phyloP scores from a whole-genome alignment of 2,329 filamentous ascomycete genomes.

The Exophiala sp. region DNA sequence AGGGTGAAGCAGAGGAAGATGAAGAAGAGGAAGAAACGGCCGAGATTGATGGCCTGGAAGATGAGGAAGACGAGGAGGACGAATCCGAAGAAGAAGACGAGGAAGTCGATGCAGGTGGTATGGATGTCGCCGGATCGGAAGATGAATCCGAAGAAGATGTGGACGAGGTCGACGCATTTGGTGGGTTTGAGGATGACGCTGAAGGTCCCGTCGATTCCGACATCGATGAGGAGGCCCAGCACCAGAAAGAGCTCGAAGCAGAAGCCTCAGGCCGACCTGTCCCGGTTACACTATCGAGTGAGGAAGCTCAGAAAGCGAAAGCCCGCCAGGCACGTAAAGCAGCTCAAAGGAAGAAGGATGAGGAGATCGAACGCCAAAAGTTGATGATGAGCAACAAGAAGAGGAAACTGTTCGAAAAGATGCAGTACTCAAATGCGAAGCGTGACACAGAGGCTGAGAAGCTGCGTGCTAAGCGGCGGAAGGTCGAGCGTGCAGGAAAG shows the following conservation, averaged over 20 bases:
- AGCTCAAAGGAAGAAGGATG: slow-evolving; percentile 64
- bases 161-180: slow-evolving; percentile 44
- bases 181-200: slow-evolving; percentile 53
- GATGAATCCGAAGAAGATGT: slow-evolving; percentile 37
- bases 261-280: slow-evolving; percentile 70
- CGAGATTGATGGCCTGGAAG: slow-evolving; percentile 38
- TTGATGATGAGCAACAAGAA: slow-evolving; percentile 99
- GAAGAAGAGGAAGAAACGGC: slow-evolving; percentile 47
- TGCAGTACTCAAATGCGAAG: slow-evolving; percentile 92
- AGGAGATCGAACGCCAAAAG: slow-evolving; percentile 88
- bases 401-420: slow-evolving; percentile 95
- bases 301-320: slow-evolving; percentile 63
- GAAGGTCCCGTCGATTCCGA: slow-evolving; percentile 52
- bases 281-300: slow-evolving; percentile 45
- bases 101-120: slow-evolving; percentile 35
- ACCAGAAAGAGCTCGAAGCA: slow-evolving; percentile 88
- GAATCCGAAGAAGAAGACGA: slow-evolving; percentile 33
- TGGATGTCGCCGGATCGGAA: slow-evolving; percentile 1
- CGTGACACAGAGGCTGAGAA: slow-evolving; percentile 86
- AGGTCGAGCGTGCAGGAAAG: slow-evolving; percentile 58
- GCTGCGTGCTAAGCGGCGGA: slow-evolving; percentile 84
- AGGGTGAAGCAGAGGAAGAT: slow-evolving; percentile 70
- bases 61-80: slow-evolving; percentile 42
- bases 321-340: slow-evolving; percentile 66
- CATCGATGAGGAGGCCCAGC: slow-evolving; percentile 61